Base-by-base conservation (phyloP, 169 alveolate species). In the Eimeria necatrix region DNA sequence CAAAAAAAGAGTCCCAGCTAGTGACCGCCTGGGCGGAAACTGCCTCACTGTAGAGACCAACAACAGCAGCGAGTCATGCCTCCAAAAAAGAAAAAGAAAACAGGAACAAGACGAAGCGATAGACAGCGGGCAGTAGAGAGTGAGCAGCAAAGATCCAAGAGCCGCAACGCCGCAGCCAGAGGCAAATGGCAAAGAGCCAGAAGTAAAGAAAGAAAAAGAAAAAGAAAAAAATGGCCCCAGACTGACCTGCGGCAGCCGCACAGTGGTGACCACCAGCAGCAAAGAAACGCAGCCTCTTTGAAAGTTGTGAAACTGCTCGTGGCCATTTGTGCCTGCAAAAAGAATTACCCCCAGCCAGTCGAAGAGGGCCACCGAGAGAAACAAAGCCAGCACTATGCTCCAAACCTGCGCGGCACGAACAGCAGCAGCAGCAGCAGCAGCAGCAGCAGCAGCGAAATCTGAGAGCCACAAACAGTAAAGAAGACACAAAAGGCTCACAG, bases 331-430 rank as follows among this genome's bases (percentile, higher is more conserved):
- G n/a, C 95, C 95, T 9, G 93, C 74, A 46, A 93, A 93, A 49
- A 93, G 48, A n/a, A 93, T 93, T 20, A 93, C 89, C 26, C 95
- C 95, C 32, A 71, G 49, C 95, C 95, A 93, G 61, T 80, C 95
- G 71, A 93, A 93, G 56, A 93, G 88, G 92, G 80, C 32, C 46
- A 93, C 89, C 9, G 80, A 41, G 49, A 93, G 64, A 41, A 93
- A 51, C 14, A 74, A 22, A 24, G 87, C 93, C 87, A 59, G 51
- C 32, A 93, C 20, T 8, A 93, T 80, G 24, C 56, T 74, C 52
- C 64, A 18, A 10, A 91, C 92, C 95, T 91, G 74, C 18, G 68
- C 22, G 68, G 68, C 68, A 3, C 68, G 68, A 10, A 56, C 68
- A 56, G 20, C 20, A 10, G 68, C 68, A 56, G 68, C 12, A 56